phyloP scores from a whole-genome alignment of 2,329 filamentous ascomycete species.

The Venturia oleaginea region DNA sequence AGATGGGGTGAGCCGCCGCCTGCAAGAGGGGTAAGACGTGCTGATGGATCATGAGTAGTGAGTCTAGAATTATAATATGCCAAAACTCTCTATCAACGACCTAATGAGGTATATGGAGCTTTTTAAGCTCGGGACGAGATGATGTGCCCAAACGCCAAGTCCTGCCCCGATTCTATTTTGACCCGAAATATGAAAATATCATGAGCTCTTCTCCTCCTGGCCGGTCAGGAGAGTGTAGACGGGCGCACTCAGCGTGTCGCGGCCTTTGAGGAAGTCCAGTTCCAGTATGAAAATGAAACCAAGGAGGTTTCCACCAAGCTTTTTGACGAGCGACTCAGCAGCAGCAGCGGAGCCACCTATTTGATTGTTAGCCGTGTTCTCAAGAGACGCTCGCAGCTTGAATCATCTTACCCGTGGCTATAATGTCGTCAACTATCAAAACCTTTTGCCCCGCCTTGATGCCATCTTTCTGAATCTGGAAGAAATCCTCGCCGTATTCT shows the following conservation, averaged over 20 bases:
- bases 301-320: slow-evolving; percentile 76
- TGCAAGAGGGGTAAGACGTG: neutral
- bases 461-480: slow-evolving; percentile 87
- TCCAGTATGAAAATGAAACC: slow-evolving; percentile 95
- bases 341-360: slow-evolving; percentile 84
- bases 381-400: slow-evolving; percentile 26
- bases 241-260: slow-evolving; percentile 77
- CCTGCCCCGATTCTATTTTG: neutral
- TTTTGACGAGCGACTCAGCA: slow-evolving; percentile 74
- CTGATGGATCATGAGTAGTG: neutral
- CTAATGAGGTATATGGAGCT: slow-evolving; percentile 4
- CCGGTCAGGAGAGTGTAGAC: slow-evolving; percentile 73
- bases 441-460: slow-evolving; percentile 83
- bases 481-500: slow-evolving; percentile 91
- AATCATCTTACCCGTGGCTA: slow-evolving; percentile 68
- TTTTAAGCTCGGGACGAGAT: neutral
- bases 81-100: neutral
- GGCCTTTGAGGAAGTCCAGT: slow-evolving; percentile 84
- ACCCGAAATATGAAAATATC: neutral
- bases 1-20: neutral
- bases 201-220: slow-evolving; percentile 32
- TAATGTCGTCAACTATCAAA: slow-evolving; percentile 93
- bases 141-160: neutral
- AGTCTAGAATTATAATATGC: neutral
- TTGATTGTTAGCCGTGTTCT: slow-evolving; percentile 13